These are phyloP conservation scores for Cyclostephanos tholiformis DNA, from an alignment of 108 stramenopile species.

Conservation along the genomic window DNA sequence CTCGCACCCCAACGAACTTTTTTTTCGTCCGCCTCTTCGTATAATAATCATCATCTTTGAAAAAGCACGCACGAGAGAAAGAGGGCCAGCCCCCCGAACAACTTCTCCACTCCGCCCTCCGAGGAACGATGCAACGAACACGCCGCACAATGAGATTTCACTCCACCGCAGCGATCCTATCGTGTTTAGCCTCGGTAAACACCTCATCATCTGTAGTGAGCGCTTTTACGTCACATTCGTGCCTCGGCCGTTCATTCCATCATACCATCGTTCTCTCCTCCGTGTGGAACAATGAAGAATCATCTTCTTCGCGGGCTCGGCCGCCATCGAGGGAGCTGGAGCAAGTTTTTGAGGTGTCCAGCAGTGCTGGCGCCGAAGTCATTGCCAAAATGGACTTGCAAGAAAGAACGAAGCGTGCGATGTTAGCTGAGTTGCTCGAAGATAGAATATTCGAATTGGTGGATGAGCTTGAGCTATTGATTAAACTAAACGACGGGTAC, in stretches of 20 bases:
- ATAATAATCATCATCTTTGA: too few relatives aligned
- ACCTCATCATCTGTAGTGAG: background rate
- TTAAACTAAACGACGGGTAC: slow-evolving; percentile 16
- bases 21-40: too few relatives aligned
- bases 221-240: background rate
- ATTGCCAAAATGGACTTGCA: slow-evolving; percentile 20
- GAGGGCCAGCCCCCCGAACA: too few relatives aligned
- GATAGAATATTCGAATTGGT: slow-evolving; percentile 55
- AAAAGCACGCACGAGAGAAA: too few relatives aligned
- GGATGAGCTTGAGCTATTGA: slow-evolving; percentile 49
- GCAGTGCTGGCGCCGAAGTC: slow-evolving; percentile 22
- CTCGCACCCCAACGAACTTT: too few relatives aligned
- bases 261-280: slow-evolving; percentile 2
- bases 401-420: slow-evolving; percentile 57
- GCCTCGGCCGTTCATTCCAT: background rate
- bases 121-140: too few relatives aligned
- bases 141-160: background rate
- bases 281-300: slow-evolving; percentile 2
- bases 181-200: background rate
- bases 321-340: slow-evolving; percentile 18
- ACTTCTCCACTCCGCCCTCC: too few relatives aligned
- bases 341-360: slow-evolving; percentile 27
- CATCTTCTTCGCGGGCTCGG: background rate
- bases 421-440: slow-evolving; percentile 65
- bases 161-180: background rate